Conservation (phyloP, 2,329 filamentous ascomycete species). For the Cercospora janseana region DNA sequence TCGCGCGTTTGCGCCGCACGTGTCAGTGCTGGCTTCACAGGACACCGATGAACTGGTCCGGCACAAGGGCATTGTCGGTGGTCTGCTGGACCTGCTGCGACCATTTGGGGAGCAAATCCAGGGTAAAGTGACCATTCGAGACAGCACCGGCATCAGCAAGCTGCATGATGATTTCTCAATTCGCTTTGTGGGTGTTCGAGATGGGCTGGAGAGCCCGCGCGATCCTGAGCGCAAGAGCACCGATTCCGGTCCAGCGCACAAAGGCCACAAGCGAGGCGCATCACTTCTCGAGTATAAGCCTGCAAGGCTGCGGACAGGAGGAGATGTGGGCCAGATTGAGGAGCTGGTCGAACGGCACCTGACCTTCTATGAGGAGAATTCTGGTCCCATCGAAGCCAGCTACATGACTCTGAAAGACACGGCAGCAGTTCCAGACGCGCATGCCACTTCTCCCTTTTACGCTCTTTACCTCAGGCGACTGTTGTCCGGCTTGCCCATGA, state of each 20-base stretch:
- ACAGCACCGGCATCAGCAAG: conserved; percentile 81
- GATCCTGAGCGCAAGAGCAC: conserved; percentile 39
- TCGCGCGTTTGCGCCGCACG: conserved; percentile 81
- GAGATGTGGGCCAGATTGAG: conserved; percentile 68
- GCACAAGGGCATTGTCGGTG: conserved; percentile 79
- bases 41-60: conserved; percentile 78
- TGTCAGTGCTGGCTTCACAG: conserved; percentile 80
- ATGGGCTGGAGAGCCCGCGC: conserved; percentile 45
- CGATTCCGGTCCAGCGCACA: conserved; percentile 33
- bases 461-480: conserved; percentile 79
- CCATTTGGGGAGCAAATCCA: conserved; percentile 87
- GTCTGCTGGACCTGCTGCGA: conserved; percentile 79
- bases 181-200: conserved; percentile 73
- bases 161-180: conserved; percentile 88
- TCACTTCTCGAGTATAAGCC: conserved; percentile 38
- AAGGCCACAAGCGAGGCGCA: conserved; percentile 9
- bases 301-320: conserved; percentile 45
- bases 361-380: conserved; percentile 65
- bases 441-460: conserved; percentile 62
- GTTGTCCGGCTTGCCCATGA: conserved; percentile 73
- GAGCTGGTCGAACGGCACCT: conserved; percentile 77
- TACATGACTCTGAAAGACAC: conserved; percentile 43
- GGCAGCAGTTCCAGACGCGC: conserved; percentile 17
- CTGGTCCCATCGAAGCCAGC: conserved; percentile 39
- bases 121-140: conserved; percentile 84